Evolutionary conservation across 2,329 filamentous ascomycete genomes (phyloP).

Genomic region (Ophiosphaerella korrae): DNA sequence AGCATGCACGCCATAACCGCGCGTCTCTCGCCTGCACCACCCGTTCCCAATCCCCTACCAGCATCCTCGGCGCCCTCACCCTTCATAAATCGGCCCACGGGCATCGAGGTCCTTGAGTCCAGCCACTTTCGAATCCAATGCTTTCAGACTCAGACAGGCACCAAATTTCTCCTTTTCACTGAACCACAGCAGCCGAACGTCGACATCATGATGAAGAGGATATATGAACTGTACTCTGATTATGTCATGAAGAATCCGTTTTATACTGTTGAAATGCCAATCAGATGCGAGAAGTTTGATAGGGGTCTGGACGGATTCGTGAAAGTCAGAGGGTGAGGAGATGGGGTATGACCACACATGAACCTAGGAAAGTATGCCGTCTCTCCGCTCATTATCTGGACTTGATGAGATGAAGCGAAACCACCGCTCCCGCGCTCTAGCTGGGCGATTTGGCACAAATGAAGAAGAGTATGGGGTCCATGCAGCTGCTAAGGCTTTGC

Average conservation of each 20-base stretch:
- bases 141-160: slow-evolving; percentile 92
- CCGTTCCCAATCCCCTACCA: slow-evolving; percentile 27
- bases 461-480: too few species aligned
- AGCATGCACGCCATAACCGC: slow-evolving; percentile 69
- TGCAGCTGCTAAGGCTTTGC: too few species aligned
- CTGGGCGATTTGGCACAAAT: too few species aligned
- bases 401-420: too few species aligned
- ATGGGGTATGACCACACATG: not conserved
- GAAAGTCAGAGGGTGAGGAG: slow-evolving; percentile 52
- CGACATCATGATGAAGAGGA: slow-evolving; percentile 78
- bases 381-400: too few species aligned
- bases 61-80: slow-evolving; percentile 26
- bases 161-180: slow-evolving; percentile 94
- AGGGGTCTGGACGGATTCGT: slow-evolving; percentile 81
- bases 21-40: slow-evolving; percentile 45
- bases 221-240: slow-evolving; percentile 95
- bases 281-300: slow-evolving; percentile 94
- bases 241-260: slow-evolving; percentile 99
- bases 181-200: slow-evolving; percentile 87
- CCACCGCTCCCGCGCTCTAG: too few species aligned
- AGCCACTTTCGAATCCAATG: slow-evolving; percentile 95
- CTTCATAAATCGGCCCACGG: slow-evolving; percentile 61
- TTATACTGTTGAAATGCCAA: slow-evolving; percentile 96
- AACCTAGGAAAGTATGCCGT: too few species aligned
- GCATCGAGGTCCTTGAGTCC: slow-evolving; percentile 90